Evolutionary conservation across 2,329 filamentous ascomycete species (phyloP).

Genomic region (Penicillium sp.): DNA sequence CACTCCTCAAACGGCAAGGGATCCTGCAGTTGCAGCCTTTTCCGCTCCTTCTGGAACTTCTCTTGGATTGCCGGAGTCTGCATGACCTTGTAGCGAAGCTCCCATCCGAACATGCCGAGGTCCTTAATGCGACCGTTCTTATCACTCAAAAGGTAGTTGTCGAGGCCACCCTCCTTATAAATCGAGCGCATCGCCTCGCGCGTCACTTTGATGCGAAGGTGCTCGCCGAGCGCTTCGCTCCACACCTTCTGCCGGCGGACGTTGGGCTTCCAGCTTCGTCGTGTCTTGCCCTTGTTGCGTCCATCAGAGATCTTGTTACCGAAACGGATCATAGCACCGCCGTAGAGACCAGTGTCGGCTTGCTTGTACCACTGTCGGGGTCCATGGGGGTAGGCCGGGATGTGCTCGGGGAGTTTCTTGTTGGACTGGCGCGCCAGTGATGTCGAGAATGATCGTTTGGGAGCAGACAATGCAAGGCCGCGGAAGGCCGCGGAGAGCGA

Average conservation of each 20-base stretch:
- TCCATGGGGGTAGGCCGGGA: slow-evolving; percentile 49
- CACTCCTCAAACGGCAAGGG: slow-evolving; percentile 45
- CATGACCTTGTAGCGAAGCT: slow-evolving; percentile 84
- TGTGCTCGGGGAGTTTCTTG: slow-evolving; percentile 34
- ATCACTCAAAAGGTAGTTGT: slow-evolving; percentile 83
- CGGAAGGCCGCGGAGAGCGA: slow-evolving; percentile 41
- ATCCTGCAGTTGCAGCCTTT: slow-evolving; percentile 62
- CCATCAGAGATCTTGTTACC: slow-evolving; percentile 53
- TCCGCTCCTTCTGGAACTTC: slow-evolving; percentile 64
- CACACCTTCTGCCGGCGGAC: slow-evolving; percentile 48
- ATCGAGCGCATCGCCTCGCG: slow-evolving; percentile 56
- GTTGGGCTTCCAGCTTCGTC: slow-evolving; percentile 51
- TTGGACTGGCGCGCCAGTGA: slow-evolving; percentile 33
- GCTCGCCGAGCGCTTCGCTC: slow-evolving; percentile 44
- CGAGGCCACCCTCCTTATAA: slow-evolving; percentile 81
- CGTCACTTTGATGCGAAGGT: slow-evolving; percentile 48
- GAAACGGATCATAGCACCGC: slow-evolving; percentile 46
- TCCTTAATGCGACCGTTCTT: slow-evolving; percentile 77
- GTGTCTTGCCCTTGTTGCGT: slow-evolving; percentile 49
- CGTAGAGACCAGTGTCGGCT: slow-evolving; percentile 49
- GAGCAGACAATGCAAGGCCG: slow-evolving; percentile 36
- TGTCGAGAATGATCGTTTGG: slow-evolving; percentile 41
- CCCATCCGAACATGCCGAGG: slow-evolving; percentile 86
- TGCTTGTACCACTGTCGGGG: slow-evolving; percentile 46
- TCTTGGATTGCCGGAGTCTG: slow-evolving; percentile 68